Conservation (phyloP, 2,329 filamentous ascomycete genomes). For the Penicillium sp. region DNA sequence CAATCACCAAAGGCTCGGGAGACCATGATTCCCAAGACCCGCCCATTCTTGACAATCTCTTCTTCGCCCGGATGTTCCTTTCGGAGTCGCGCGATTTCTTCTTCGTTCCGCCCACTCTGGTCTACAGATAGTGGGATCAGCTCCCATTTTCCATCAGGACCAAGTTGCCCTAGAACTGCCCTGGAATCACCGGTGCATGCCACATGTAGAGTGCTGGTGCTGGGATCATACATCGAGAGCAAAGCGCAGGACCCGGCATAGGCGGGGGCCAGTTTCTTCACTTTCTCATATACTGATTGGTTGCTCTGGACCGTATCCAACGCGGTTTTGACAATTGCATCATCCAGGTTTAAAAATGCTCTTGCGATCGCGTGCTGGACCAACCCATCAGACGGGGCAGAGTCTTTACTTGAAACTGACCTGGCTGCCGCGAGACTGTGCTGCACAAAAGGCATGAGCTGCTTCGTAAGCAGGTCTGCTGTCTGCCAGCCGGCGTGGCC, state of each 20-base stretch:
- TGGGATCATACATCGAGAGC: slow-evolving; percentile 60
- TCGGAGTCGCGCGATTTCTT: slow-evolving; percentile 56
- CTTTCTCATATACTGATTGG: slow-evolving; percentile 21
- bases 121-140: slow-evolving; percentile 59
- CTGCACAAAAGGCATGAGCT: slow-evolving; percentile 24
- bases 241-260: slow-evolving; percentile 62
- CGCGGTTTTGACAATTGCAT: slow-evolving; percentile 26
- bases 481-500: slow-evolving; percentile 37
- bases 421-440: slow-evolving; percentile 16
- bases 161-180: slow-evolving; percentile 56
- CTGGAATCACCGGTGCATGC: slow-evolving; percentile 67
- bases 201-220: slow-evolving; percentile 54
- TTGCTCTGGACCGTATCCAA: slow-evolving; percentile 14
- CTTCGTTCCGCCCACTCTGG: slow-evolving; percentile 62
- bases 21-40: slow-evolving; percentile 60
- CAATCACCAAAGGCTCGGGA: slow-evolving; percentile 67
- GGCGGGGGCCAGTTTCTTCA: slow-evolving; percentile 25
- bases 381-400: slow-evolving; percentile 7
- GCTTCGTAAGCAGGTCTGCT: slow-evolving; percentile 22
- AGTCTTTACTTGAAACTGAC: slow-evolving; percentile 2
- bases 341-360: slow-evolving; percentile 26
- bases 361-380: slow-evolving; percentile 24
- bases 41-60: slow-evolving; percentile 56
- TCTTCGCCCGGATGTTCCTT: slow-evolving; percentile 62
- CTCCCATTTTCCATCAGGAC: slow-evolving; percentile 48